phyloP scores from a whole-genome alignment of 2,329 filamentous ascomycete genomes.

The Monilinia fructigena region DNA sequence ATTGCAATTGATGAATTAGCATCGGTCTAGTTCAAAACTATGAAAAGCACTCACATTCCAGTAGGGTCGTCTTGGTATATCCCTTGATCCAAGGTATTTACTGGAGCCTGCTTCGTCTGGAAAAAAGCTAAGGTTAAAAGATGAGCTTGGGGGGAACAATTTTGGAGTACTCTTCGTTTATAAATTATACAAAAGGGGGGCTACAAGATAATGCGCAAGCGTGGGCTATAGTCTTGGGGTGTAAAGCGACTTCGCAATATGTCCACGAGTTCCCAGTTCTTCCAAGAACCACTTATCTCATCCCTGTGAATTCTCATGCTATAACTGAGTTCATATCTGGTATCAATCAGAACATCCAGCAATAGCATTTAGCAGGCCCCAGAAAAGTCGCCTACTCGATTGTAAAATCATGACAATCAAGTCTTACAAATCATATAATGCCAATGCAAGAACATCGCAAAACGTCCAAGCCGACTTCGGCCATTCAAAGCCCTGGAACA shows the following conservation, averaged over 20 bases:
- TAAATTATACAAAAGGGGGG: neutral
- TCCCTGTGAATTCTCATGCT: no score
- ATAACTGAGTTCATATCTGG: no score
- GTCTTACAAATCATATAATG: neutral
- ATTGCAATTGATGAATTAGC: no score
- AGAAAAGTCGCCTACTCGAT: neutral
- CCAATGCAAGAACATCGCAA: neutral
- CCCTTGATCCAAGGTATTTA: no score
- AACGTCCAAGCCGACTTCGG: slow-evolving; percentile 3
- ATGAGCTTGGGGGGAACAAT: neutral
- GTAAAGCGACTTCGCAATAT: neutral
- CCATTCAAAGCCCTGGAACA: slow-evolving; percentile 4
- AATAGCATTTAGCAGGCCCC: neutral
- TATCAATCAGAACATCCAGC: neutral
- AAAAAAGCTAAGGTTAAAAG: no score
- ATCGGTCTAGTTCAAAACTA: no score
- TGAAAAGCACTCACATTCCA: no score
- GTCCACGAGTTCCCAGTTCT: neutral
- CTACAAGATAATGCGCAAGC: neutral
- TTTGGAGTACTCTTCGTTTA: neutral
- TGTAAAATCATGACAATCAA: neutral
- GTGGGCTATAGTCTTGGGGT: neutral
- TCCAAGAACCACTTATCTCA: neutral
- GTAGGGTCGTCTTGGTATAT: no score
- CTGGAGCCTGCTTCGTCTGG: no score